Percentiles rank a stretch among this genome's conserved stretches.
Conservation (phyloP, 108 stramenopile species). For the Nitzschia sp. region DNA sequence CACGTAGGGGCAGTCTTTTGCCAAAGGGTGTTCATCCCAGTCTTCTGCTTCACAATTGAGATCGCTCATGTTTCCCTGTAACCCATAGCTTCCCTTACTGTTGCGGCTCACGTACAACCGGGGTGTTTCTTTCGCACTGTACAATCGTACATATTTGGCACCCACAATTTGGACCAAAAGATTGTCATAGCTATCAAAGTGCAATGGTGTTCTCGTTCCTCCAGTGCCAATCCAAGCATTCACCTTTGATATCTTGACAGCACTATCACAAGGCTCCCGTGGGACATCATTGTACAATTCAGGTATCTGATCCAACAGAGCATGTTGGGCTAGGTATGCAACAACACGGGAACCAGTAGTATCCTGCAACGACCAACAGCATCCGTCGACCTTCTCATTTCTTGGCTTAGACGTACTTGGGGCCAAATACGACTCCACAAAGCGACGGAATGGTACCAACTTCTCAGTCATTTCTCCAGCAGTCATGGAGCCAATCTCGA, state of each 20-base stretch:
- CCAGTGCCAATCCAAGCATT: slow-evolving; percentile 72
- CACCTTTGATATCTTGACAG: slow-evolving; percentile 37
- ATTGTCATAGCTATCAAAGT: slow-evolving; percentile 79
- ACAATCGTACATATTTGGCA: slow-evolving; percentile 78
- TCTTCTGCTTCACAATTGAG: slow-evolving; percentile 64
- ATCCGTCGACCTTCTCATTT: neutral
- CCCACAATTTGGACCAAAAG: slow-evolving; percentile 79
- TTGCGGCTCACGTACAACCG: slow-evolving; percentile 52
- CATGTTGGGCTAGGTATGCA: slow-evolving; percentile 66
- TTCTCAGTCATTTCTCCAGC: slow-evolving; percentile 56
- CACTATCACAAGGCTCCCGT: slow-evolving; percentile 28
- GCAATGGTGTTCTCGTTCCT: slow-evolving; percentile 67
- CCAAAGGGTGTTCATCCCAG: slow-evolving; percentile 37
- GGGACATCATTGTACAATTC: slow-evolving; percentile 36
- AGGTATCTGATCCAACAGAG: slow-evolving; percentile 56
- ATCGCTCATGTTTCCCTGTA: slow-evolving; percentile 69
- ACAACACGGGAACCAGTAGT: neutral
- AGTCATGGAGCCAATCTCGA: slow-evolving; percentile 32
- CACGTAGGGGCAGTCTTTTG: slow-evolving; percentile 32
- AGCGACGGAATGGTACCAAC: slow-evolving; percentile 40
- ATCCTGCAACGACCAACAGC: slow-evolving; percentile 41
- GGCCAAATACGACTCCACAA: slow-evolving; percentile 35
- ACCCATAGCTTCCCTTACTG: slow-evolving; percentile 21
- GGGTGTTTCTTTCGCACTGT: slow-evolving; percentile 28
- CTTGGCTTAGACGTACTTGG: slow-evolving; percentile 4